phyloP scores from a whole-genome alignment of 75 land plant species.

The Selaginella moellendorffii region DNA sequence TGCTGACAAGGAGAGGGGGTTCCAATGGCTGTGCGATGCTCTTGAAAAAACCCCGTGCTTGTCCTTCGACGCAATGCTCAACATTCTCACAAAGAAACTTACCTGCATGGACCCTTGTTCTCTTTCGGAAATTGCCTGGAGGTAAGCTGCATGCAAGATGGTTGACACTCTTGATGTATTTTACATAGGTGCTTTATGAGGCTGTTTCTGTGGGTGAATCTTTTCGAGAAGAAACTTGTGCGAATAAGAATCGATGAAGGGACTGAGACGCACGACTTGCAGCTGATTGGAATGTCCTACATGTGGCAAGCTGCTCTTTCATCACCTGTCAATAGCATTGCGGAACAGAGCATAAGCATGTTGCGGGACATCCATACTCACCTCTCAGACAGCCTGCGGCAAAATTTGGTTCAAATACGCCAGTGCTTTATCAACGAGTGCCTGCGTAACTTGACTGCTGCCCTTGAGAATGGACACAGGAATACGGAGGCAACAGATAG shows the following conservation, averaged over 20 bases:
- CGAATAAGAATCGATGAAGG: conserved; percentile 8
- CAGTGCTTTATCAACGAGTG: conserved; percentile 22
- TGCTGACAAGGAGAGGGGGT: conserved; percentile 19
- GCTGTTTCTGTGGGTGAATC: conserved; percentile 20
- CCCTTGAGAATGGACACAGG: conserved; percentile 13
- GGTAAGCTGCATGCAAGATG: neutral
- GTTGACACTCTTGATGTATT: neutral
- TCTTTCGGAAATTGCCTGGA: conserved; percentile 22
- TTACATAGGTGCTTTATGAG: conserved; percentile 18
- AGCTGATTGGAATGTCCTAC: conserved; percentile 21
- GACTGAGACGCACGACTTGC: conserved; percentile 16
- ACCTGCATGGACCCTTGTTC: conserved; percentile 13
- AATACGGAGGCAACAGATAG: conserved; percentile 2
- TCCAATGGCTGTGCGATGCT: conserved; percentile 21
- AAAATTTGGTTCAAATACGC: conserved; percentile 14
- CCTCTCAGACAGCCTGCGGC: conserved; percentile 14
- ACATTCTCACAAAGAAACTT: conserved; percentile 18
- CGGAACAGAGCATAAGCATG: conserved; percentile 18
- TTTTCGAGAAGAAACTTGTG: conserved; percentile 13
- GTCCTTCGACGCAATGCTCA: conserved; percentile 14
- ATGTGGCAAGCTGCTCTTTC: conserved; percentile 20
- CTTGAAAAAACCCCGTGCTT: conserved; percentile 16
- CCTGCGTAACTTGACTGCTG: conserved; percentile 5
- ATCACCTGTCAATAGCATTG: conserved; percentile 12
- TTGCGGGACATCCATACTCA: conserved; percentile 18